Base-by-base conservation (phyloP, 495 filamentous ascomycete species). In the Penicillium paradoxum region DNA sequence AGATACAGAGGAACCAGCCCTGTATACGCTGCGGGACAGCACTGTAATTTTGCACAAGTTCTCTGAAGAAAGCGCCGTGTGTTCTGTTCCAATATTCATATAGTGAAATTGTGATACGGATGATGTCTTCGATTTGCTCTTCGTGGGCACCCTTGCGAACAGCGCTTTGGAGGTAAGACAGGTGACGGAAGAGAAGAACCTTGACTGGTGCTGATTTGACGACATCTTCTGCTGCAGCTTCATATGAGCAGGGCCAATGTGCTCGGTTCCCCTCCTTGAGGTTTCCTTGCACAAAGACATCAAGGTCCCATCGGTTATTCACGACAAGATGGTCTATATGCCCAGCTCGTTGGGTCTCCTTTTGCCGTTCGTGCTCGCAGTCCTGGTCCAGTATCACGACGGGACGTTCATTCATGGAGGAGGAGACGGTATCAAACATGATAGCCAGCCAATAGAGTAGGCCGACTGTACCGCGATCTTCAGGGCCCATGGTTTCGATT, bases 341-440 rank as follows among this genome's bases (percentile, higher is more conserved):
- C 21, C 24, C 44, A 17, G 33, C 33, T 37, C 32, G 36, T 29
- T 53, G 42, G 14, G 49, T 53, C 13, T 42, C 25, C 10, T 32
- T 45, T 18, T 45, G 43, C 27, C 10, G 6, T 33, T 52, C 49
- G 32, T 50, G 32, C 44, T 56, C 49, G 49, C 69, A 71, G 45
- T 75, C 72, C 48, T 70, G 66, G 48, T 73, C 71, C 6, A 66
- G 59, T 15, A 75, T 61, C 21, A 68, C 70, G 15, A 73, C 54
- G n/a, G 68, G 69, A 10, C 71, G 63, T 34, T 69, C 58, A 45
- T 69, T 60, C 56, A 73, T 73, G 11, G 70, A 68, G 3, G 72
- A 67, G 19, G 72, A 71, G 29, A 73, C 49, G 14, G 72, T 75
- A 38, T 75, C 72, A 42, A 72, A 69, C 71, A 73, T 75, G 29